Evolutionary conservation across 192 early-diverging fungal genomes (phyloP).

Genomic region (Coemansia umbellata): DNA sequence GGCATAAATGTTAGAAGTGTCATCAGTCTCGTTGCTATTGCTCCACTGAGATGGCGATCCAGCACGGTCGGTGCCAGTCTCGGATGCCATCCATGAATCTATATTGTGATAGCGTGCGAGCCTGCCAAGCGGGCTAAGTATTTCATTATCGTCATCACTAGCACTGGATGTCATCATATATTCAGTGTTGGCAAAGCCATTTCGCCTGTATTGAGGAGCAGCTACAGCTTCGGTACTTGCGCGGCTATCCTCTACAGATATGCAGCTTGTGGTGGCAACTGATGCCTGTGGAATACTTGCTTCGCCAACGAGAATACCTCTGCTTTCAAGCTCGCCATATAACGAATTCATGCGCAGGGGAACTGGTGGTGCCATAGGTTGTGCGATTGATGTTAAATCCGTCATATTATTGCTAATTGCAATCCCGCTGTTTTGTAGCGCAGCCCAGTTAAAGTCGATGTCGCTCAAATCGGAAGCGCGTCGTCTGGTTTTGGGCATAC

Average conservation of each 20-base stretch:
- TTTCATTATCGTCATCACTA: neutral
- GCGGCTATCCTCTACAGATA: neutral
- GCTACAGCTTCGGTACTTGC: too few relatives aligned
- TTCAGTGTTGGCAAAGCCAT: neutral
- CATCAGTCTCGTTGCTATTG: constrained; percentile 10
- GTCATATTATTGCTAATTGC: neutral
- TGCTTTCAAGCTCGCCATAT: constrained; percentile 27
- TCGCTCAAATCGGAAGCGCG: constrained; percentile 20
- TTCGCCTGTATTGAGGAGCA: too few relatives aligned
- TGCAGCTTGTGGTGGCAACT: neutral
- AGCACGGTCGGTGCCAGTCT: neutral
- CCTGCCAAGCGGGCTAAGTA: constrained; percentile 29
- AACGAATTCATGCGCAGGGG: constrained; percentile 23
- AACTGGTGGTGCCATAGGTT: constrained; percentile 25
- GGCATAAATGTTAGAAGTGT: constrained; percentile 23
- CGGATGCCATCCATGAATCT: constrained; percentile 14
- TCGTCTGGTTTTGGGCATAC: neutral
- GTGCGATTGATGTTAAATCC: constrained; percentile 7
- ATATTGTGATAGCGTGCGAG: constrained; percentile 28
- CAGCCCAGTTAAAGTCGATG: neutral
- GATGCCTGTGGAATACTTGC: neutral
- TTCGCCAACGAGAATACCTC: constrained; percentile 24
- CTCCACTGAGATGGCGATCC: neutral
- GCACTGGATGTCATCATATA: too few relatives aligned
- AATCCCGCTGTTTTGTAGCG: neutral